Conservation (phyloP, 192 early-diverging fungal species). For the Entomortierella lignicola region DNA sequence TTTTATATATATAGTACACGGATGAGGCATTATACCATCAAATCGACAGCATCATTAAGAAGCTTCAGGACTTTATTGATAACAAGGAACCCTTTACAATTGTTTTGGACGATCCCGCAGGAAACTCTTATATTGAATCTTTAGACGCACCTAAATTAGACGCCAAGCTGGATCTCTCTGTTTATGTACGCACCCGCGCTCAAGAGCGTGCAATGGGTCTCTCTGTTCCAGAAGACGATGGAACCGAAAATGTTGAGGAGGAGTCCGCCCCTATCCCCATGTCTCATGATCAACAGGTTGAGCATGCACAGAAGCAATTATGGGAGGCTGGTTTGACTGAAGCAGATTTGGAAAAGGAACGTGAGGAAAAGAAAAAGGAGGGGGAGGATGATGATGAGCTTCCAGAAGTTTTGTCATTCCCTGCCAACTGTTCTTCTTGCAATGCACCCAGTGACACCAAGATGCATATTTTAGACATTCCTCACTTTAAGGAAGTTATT, state of each 20-base stretch:
- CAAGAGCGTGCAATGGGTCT: slow-evolving; percentile 85
- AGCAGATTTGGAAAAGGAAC: slow-evolving; percentile 34
- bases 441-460: slow-evolving; percentile 82
- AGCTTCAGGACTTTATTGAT: slow-evolving; percentile 68
- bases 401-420: slow-evolving; percentile 85
- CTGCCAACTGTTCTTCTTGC: slow-evolving; percentile 88
- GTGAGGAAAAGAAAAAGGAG: slow-evolving; percentile 9
- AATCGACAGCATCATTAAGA: slow-evolving; percentile 77
- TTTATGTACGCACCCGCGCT: slow-evolving; percentile 81
- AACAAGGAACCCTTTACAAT: slow-evolving; percentile 75
- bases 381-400: slow-evolving; percentile 68
- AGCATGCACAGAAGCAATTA: slow-evolving; percentile 45
- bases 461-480: slow-evolving; percentile 93
- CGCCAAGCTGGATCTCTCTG: slow-evolving; percentile 73
- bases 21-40: slow-evolving; percentile 76
- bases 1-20: slow-evolving; percentile 48
- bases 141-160: slow-evolving; percentile 79
- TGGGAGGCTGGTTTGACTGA: slow-evolving; percentile 54
- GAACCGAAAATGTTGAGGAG: slow-evolving; percentile 25
- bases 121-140: slow-evolving; percentile 94
- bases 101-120: slow-evolving; percentile 88
- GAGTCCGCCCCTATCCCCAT: slow-evolving; percentile 24
- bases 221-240: slow-evolving; percentile 66
- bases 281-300: slow-evolving; percentile 32
- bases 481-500: slow-evolving; percentile 96